Evolutionary conservation across 148 eudicot genomes (phyloP).

Genomic region (Drosera capensis): DNA sequence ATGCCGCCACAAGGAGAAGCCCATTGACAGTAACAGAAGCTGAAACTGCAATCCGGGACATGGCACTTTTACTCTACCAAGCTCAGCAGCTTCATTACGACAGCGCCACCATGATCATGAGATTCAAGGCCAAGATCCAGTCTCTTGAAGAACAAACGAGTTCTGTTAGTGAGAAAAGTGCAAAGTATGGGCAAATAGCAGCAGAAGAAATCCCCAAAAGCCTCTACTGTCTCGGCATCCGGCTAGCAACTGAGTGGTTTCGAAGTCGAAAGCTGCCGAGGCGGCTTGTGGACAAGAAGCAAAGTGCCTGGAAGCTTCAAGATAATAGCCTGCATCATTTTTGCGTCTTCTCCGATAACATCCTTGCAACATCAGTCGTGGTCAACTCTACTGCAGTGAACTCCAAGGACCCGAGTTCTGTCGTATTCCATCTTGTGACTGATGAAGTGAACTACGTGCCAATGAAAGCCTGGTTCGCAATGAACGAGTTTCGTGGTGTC

Average conservation of each 20-base stretch:
- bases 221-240: slow-evolving; percentile 75
- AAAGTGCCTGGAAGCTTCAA: slow-evolving; percentile 27
- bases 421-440: slow-evolving; percentile 69
- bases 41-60: slow-evolving; percentile 55
- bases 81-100: slow-evolving; percentile 75
- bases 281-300: slow-evolving; percentile 22
- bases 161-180: slow-evolving; percentile 51
- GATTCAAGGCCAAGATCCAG: slow-evolving; percentile 71
- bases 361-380: slow-evolving; percentile 81
- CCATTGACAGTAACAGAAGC: slow-evolving; percentile 59
- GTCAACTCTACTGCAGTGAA: slow-evolving; percentile 65
- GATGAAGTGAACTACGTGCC: slow-evolving; percentile 81
- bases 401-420: slow-evolving; percentile 38
- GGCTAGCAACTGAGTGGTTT: slow-evolving; percentile 66
- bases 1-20: slow-evolving; percentile 55
- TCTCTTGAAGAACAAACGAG: slow-evolving; percentile 74
- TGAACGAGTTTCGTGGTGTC: slow-evolving; percentile 58
- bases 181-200: slow-evolving; percentile 71
- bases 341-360: slow-evolving; percentile 74
- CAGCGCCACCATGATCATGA: slow-evolving; percentile 80
- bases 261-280: slow-evolving; percentile 25
- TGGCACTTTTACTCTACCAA: slow-evolving; percentile 73
- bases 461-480: slow-evolving; percentile 78
- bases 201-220: slow-evolving; percentile 90
- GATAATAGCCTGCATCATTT: slow-evolving; percentile 54